phyloP scores from a whole-genome alignment of 2,329 filamentous ascomycete genomes.

The Phaeosphaeriaceae sp. region DNA sequence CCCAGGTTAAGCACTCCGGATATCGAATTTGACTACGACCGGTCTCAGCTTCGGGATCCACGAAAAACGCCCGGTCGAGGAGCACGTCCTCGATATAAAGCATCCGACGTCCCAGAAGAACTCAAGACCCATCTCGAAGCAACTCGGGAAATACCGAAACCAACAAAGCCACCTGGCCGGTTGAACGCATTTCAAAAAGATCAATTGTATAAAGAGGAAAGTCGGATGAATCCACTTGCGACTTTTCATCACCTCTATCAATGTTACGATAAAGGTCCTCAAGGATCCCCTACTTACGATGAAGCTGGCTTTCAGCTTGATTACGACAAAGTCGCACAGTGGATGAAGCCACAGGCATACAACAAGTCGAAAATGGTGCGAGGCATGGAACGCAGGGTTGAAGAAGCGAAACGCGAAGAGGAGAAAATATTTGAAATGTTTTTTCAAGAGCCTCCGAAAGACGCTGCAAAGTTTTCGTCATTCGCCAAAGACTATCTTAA shows the following conservation, averaged over 20 bases:
- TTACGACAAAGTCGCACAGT: slow-evolving; percentile 10
- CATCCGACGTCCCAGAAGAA: background rate
- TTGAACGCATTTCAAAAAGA: background rate
- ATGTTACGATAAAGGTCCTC: slow-evolving; percentile 13
- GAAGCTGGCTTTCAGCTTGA: slow-evolving; percentile 17
- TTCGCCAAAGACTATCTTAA: slow-evolving; percentile 1
- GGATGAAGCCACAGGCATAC: slow-evolving; percentile 9
- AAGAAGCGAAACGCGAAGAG: background rate
- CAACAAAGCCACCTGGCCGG: slow-evolving; percentile 1
- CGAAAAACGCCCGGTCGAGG: slow-evolving; percentile 5
- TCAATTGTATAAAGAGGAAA: background rate
- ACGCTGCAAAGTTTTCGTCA: background rate
- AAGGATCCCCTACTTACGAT: slow-evolving; percentile 18
- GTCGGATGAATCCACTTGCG: slow-evolving; percentile 3
- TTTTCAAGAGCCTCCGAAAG: slow-evolving; percentile 4
- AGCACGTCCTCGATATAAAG: slow-evolving; percentile 2
- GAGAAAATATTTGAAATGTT: slow-evolving; percentile 8
- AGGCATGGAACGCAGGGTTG: background rate
- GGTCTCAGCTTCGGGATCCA: slow-evolving; percentile 8
- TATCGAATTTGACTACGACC: slow-evolving; percentile 14
- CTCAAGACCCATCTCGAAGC: slow-evolving; percentile 2
- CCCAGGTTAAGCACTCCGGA: slow-evolving; percentile 10
- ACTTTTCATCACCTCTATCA: slow-evolving; percentile 6
- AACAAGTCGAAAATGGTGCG: slow-evolving; percentile 1
- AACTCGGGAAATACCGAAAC: slow-evolving; percentile 4